Conservation (phyloP, 352 stramenopile genomes). For the Phytophthora pisi region DNA sequence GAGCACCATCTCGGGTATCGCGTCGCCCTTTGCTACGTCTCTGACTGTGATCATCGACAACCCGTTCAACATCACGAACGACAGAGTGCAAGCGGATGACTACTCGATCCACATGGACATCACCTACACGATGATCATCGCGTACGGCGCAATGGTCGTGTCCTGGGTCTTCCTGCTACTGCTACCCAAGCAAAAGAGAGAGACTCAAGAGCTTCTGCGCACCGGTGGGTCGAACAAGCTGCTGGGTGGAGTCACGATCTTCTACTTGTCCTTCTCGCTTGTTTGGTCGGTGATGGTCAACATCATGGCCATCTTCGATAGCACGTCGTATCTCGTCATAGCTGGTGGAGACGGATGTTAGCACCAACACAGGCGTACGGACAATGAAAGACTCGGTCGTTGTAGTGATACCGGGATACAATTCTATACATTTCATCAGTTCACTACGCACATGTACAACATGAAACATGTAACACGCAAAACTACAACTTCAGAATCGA, state of each 20-base stretch:
- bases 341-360: constrained; percentile 35
- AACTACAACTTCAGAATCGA: not conserved
- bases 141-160: constrained; percentile 39
- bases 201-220: constrained; percentile 44
- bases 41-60: constrained; percentile 44
- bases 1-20: constrained; percentile 47
- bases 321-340: constrained; percentile 39
- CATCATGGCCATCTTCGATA: constrained; percentile 52
- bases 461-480: constrained; percentile 14
- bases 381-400: not conserved
- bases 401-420: not conserved
- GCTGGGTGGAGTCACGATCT: constrained; percentile 37
- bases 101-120: constrained; percentile 44
- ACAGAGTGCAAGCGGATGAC: constrained; percentile 38
- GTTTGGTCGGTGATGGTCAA: constrained; percentile 47
- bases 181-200: constrained; percentile 45
- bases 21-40: constrained; percentile 41
- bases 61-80: constrained; percentile 43
- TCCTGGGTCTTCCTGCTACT: constrained; percentile 42
- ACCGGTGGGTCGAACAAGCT: constrained; percentile 34
- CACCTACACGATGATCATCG: constrained; percentile 54
- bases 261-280: constrained; percentile 43
- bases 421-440: not conserved
- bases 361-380: not conserved
- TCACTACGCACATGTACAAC: constrained; percentile 15